Evolutionary conservation across 768 basidiomycete genomes (phyloP), one percentile per base, ranked within the genome.

Genomic region (Leccinum rimulosum): DNA sequence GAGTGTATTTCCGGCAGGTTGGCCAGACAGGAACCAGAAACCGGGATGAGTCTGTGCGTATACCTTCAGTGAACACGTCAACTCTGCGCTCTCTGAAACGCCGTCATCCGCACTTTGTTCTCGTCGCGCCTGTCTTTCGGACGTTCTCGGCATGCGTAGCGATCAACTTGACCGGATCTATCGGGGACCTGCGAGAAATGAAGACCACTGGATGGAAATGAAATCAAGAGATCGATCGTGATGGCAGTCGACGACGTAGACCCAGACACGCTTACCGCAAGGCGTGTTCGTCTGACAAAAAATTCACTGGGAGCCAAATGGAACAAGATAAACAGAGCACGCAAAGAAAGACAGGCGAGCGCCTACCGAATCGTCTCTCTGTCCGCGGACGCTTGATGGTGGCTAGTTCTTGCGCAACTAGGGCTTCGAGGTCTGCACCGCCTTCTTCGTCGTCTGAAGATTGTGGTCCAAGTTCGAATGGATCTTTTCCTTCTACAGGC

Each of bases 141-240:
- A 93, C 81, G 56, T 82, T 83, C 58, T 84, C 75, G 7, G 93
- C 75, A 64, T 91, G 83, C 53, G 81, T 82, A 19, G 80, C 66
- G 27, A 91, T 83, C 17, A 94, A 75, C 61, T 83, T 76, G 19
- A 93, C 85, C 1, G 92, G 90, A 68, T 93, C 86, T 25, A 92
- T 79, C 0, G 91, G 91, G 1, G 84, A 77, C 71, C 83, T 88
- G 71, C 89, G 92, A 10, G 89, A 86, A 48, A 94, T 87, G 70
- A 91, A 92, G 28, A 91, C 74, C 14, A 92, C 91, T 93, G 7
- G 43, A 35, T 17, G 35, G 57, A 25, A 36, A 62, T 33, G 65
- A 53, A 22, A 12, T 36, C 30, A 30, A 1, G n/a, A 45, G n/a
- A 45, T 43, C n/a, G n/a, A 45, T 43, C 40, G 7, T 19, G n/a